These are phyloP conservation scores for Eremomyces bilateralis DNA, from an alignment of 495 filamentous ascomycete species.

Conservation along the genomic window DNA sequence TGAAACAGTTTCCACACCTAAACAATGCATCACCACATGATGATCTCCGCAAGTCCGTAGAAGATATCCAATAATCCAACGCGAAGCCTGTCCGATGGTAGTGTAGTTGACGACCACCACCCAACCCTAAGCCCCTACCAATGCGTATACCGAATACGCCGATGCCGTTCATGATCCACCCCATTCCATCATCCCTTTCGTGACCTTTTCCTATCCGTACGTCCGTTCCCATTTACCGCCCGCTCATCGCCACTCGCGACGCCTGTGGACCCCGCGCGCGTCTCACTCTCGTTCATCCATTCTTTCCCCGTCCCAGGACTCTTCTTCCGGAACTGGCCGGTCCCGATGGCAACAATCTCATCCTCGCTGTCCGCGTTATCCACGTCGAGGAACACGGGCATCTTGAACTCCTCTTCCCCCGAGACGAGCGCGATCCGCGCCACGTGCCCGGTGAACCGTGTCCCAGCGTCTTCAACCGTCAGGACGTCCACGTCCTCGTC, in stretches of 20 bases:
- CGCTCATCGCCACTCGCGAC: slow-evolving; percentile 24
- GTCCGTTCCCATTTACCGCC: background rate
- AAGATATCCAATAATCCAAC: too few relatives aligned
- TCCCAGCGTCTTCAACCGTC: slow-evolving; percentile 31
- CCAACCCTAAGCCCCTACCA: too few relatives aligned
- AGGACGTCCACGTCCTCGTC: slow-evolving; percentile 79
- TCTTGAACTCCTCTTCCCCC: slow-evolving; percentile 44
- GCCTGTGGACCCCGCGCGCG: slow-evolving; percentile 3
- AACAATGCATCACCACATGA: too few relatives aligned
- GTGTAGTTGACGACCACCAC: too few relatives aligned
- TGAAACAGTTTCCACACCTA: too few relatives aligned
- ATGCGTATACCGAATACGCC: too few relatives aligned
- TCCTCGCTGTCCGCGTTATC: slow-evolving; percentile 62
- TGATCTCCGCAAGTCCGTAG: too few relatives aligned
- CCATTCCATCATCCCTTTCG: too few relatives aligned
- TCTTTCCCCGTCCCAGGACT: slow-evolving; percentile 37
- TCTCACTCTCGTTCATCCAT: slow-evolving; percentile 27
- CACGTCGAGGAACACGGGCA: slow-evolving; percentile 74
- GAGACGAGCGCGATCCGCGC: slow-evolving; percentile 30
- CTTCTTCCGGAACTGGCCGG: slow-evolving; percentile 63
- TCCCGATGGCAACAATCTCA: slow-evolving; percentile 65
- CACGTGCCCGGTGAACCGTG: slow-evolving; percentile 23
- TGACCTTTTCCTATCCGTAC: too few relatives aligned
- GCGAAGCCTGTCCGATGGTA: too few relatives aligned
- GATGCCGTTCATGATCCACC: too few relatives aligned